A percentile compares a stretch with the other conserved stretches of the same genome.
Conservation (phyloP, 139 green algal species). For the Axilococcus clingmanii region DNA sequence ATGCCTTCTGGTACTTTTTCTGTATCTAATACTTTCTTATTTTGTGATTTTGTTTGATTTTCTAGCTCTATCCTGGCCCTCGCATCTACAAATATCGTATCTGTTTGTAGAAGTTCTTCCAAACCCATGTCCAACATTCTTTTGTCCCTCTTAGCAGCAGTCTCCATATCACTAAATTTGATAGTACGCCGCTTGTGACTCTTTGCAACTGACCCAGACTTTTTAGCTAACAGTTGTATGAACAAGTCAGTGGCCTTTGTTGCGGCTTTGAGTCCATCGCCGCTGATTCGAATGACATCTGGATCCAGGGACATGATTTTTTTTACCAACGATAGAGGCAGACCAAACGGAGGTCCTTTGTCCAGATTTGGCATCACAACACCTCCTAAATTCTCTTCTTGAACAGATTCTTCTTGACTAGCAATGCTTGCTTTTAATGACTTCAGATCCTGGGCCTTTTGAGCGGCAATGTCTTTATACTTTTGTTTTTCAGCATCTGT, state of each 20-base stretch:
- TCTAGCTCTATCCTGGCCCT: background rate
- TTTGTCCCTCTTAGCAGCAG: constrained; percentile 11
- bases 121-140: constrained; percentile 28
- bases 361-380: constrained; percentile 1
- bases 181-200: constrained; percentile 29
- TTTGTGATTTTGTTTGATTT: background rate
- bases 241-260: constrained; percentile 37
- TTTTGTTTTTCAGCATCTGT: constrained; percentile 43
- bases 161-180: constrained; percentile 23
- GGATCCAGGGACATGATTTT: constrained; percentile 38
- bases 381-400: background rate
- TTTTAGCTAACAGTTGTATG: constrained; percentile 32
- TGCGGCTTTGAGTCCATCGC: constrained; percentile 33
- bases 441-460: constrained; percentile 9
- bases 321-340: constrained; percentile 47
- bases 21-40: background rate
- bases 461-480: constrained; percentile 31
- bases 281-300: constrained; percentile 39
- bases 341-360: constrained; percentile 1
- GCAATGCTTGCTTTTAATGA: background rate
- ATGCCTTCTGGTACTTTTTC: background rate
- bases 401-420: background rate
- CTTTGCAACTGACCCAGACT: constrained; percentile 17
- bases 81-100: constrained; percentile 19
- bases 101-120: constrained; percentile 11